These are phyloP conservation scores for Apiospora rasikravindrae DNA, from an alignment of 2,329 filamentous ascomycete genomes.

Conservation along the genomic window DNA sequence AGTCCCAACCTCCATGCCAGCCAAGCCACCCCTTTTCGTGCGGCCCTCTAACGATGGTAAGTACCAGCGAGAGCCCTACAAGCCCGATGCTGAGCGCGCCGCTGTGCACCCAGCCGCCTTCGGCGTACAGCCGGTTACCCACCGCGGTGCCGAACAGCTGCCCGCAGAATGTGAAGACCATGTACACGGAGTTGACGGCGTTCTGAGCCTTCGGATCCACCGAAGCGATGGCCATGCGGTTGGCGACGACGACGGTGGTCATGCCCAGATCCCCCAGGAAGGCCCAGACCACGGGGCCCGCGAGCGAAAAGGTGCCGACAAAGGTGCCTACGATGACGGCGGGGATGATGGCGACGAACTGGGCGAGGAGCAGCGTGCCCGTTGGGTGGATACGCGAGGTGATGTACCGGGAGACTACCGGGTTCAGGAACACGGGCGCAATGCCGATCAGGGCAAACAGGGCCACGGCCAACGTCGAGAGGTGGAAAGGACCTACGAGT, in stretches of 20 bases:
- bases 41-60: conserved; percentile 56
- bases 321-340: conserved; percentile 25
- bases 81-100: conserved; percentile 58
- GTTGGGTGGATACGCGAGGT: conserved; percentile 17
- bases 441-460: conserved; percentile 42
- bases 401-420: conserved; percentile 14
- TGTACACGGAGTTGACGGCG: conserved; percentile 36
- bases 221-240: conserved; percentile 27
- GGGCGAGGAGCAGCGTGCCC: conserved; percentile 18
- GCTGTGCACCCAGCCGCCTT: conserved; percentile 60
- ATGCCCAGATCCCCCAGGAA: conserved; percentile 29
- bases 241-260: conserved; percentile 29
- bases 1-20: conserved; percentile 51
- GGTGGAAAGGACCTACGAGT: conserved; percentile 71
- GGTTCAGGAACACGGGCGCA: conserved; percentile 14
- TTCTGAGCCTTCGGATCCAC: conserved; percentile 32
- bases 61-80: conserved; percentile 51
- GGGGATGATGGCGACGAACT: not conserved
- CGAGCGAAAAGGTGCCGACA: conserved; percentile 28
- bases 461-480: conserved; percentile 71
- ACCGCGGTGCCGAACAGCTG: conserved; percentile 55
- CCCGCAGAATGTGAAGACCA: conserved; percentile 29
- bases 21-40: conserved; percentile 64
- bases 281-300: conserved; percentile 30
- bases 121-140: conserved; percentile 60